Evolutionary conservation across 2,329 filamentous ascomycete genomes (phyloP).

Genomic region (Fusarium sp.): DNA sequence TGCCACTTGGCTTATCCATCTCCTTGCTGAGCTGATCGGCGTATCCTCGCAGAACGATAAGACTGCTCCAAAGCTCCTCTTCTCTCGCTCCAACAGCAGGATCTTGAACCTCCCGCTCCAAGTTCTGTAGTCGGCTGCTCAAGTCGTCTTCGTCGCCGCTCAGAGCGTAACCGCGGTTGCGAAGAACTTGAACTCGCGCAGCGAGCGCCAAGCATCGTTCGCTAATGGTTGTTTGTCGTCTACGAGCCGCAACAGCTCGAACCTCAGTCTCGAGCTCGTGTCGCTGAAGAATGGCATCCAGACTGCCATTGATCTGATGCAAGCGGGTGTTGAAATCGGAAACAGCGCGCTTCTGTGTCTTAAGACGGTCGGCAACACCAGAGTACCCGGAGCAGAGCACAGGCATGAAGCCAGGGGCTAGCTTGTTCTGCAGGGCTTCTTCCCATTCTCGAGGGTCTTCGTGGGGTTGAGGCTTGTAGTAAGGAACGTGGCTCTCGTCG

Average conservation of each 20-base stretch:
- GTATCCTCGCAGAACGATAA: conserved; percentile 79
- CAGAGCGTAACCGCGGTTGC: conserved; percentile 84
- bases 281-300: conserved; percentile 77
- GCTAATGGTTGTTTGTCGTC: conserved; percentile 77
- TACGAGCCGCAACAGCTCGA: conserved; percentile 75
- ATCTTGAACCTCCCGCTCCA: conserved; percentile 78
- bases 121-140: conserved; percentile 73
- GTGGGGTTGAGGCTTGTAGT: conserved; percentile 74
- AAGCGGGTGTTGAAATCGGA: conserved; percentile 76
- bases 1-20: conserved; percentile 72
- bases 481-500: conserved; percentile 77
- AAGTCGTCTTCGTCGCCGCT: conserved; percentile 83
- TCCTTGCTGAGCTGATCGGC: conserved; percentile 79
- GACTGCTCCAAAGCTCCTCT: conserved; percentile 86
- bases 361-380: conserved; percentile 76
- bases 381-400: conserved; percentile 80
- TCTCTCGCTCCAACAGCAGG: conserved; percentile 79
- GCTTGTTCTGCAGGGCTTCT: conserved; percentile 83
- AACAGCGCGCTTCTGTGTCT: conserved; percentile 76
- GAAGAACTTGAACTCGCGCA: conserved; percentile 81
- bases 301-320: conserved; percentile 81
- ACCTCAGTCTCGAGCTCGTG: conserved; percentile 83
- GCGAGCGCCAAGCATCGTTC: conserved; percentile 80
- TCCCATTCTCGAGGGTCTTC: conserved; percentile 87
- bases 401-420: conserved; percentile 79